Base-by-base conservation (phyloP, 2,329 filamentous ascomycete species). In the Ophiocordyceps polyrhachis-furcata region DNA sequence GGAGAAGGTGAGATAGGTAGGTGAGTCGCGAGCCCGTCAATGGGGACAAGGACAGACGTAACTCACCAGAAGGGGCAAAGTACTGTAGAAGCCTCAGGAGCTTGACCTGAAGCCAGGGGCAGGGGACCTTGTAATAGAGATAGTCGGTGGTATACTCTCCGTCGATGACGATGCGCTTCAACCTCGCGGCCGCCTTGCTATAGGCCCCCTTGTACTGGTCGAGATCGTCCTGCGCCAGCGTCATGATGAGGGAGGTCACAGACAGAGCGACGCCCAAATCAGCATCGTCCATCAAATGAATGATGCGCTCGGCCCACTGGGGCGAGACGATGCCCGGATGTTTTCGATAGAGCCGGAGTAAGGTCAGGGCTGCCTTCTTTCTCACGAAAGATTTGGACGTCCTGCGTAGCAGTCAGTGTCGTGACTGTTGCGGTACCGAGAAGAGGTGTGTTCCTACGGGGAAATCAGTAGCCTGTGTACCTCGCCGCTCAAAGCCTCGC, bases 41-140 rank as follows among this genome's bases (percentile, higher is more conserved):
- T 14, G 12, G 20, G 21, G 8, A 20, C 15, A 17, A 12, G 35
- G 1, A 23, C 21, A 23, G 21, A 23, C 12, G 17, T 15, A 23
- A 49, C 71, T 51, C 69, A 88, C 84, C 81, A 58, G 91, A 93
- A 41, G 91, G 89, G 23, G 88, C 83, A 62, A 94, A 98, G 61
- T 96, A 98, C 63, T 98, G 91, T 50, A 98, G 70, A 48, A 98
- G 65, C 49, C 88, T 79, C 51, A 98, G 65, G 17, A 98, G 72
- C 66, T 98, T 98, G 56, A 96, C 83, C 63, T 96, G 88, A 47
- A 98, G 79, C 91, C 91, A 98, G 3, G 91, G 91, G 58, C 91
- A 98, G 1, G 91, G 91, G n/a, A 98, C 91, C 57, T 95, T 95
- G 70, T 98, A 98, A 67, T 98, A 98, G 23, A 95, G 75, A 59